Evolutionary conservation across 805 yeast genomes (phyloP), one percentile per base, ranked within the genome.

Genomic region (Candida loeiensis): DNA sequence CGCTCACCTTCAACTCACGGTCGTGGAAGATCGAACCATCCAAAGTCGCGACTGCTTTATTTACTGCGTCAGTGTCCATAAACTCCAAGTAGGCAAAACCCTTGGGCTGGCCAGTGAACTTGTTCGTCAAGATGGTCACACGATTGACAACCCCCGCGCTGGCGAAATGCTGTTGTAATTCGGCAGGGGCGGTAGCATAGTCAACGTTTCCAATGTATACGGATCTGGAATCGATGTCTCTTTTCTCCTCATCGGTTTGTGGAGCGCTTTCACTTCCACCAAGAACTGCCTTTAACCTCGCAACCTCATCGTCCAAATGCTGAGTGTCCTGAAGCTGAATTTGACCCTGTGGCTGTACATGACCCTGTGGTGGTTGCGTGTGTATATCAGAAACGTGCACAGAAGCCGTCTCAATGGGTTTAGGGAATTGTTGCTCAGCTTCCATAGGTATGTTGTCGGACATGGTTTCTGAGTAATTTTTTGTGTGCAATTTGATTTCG

Each of bases 1-100:
- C 81, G 25, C 72, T 67, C 22, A 88, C 93, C 57, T 82, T 85
- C 50, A 88, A 66, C 45, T 74, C 76, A 43, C 95, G 72, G 17
- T 84, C 90, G 49, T 78, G 71, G 55, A 88, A 80, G 18, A 69
- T 63, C 1, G 82, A 66, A 21, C 83, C 91, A 52, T 85, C 79
- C 45, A 82, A 65, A 12, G 71, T 66, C 6, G 59, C 64, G 30
- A 86, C 68, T 1, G 95, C 95, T 45, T 74, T 70, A 14, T 75
- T 66, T 5, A 85, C 89, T 9, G 74, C 69, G n/a, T 72, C 70
- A 9, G 77, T 74, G 53, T 76, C 84, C n/a, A 80, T 74, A 55
- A 86, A 88, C 58, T 88, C 96, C 46, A 88, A 73, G 59, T 86
- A 88, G 2, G 95, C 95, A 63, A 74, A 86, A 1, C 96, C 96